These are phyloP conservation scores for Clarireedia monteithiana DNA, from an alignment of 2,329 filamentous ascomycete species.

Conservation along the genomic window DNA sequence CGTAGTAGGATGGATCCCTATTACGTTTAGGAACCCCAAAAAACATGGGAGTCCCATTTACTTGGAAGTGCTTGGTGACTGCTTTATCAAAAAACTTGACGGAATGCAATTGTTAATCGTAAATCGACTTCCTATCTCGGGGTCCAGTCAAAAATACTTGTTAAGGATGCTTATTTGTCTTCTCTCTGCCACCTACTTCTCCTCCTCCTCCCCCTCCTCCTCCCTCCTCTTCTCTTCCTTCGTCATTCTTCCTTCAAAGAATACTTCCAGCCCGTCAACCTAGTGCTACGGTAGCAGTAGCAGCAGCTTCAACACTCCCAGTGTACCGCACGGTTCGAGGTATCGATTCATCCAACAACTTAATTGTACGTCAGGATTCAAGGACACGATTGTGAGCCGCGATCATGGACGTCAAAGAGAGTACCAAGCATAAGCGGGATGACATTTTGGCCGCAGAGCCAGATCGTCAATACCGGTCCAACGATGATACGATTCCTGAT, in stretches of 20 bases:
- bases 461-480: neutral
- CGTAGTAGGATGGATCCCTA: neutral
- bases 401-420: neutral
- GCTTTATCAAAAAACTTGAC: no score
- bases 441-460: slow-evolving; percentile 1
- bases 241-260: neutral
- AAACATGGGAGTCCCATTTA: neutral
- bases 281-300: no score
- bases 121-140: slow-evolving; percentile 3
- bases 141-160: neutral
- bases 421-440: neutral
- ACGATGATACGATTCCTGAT: slow-evolving; percentile 11
- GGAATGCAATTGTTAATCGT: slow-evolving; percentile 6
- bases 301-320: no score
- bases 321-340: neutral
- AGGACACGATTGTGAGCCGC: neutral
- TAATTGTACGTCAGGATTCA: neutral
- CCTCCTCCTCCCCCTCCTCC: neutral
- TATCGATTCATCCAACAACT: neutral
- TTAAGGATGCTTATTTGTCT: slow-evolving; percentile 2
- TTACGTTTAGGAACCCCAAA: slow-evolving; percentile 5
- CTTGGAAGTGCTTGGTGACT: neutral
- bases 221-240: neutral
- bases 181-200: neutral
- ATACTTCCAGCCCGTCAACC: neutral